phyloP scores from a whole-genome alignment of 1,284 basidiomycete genomes.

The Cryptococcus sp. region DNA sequence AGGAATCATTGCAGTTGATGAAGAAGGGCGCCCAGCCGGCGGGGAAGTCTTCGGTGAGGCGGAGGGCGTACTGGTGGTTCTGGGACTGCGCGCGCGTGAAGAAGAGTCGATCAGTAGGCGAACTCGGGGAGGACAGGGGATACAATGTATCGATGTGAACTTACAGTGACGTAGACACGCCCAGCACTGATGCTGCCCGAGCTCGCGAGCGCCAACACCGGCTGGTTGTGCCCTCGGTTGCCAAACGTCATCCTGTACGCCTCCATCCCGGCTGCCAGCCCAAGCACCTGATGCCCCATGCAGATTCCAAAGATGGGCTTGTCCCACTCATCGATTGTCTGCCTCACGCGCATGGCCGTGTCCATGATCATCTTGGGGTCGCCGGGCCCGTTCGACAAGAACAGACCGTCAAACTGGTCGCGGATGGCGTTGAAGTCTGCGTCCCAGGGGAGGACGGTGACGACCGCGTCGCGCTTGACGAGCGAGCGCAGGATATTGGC shows the following conservation, averaged over 20 bases:
- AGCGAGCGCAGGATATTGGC: slow-evolving; percentile 94
- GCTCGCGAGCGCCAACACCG: slow-evolving; percentile 86
- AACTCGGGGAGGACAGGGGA: neutral
- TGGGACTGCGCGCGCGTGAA: slow-evolving; percentile 52
- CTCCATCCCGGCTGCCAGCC: slow-evolving; percentile 92
- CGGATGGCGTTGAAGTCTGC: slow-evolving; percentile 89
- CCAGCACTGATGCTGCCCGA: slow-evolving; percentile 91
- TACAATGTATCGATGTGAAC: no score
- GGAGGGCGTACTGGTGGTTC: slow-evolving; percentile 94
- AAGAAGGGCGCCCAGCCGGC: slow-evolving; percentile 95
- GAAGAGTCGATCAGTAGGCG: no score
- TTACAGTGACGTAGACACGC: slow-evolving; percentile 93
- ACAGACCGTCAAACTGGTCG: slow-evolving; percentile 90
- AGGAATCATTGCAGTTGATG: slow-evolving; percentile 94
- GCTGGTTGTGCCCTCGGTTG: slow-evolving; percentile 99
- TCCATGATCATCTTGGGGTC: slow-evolving; percentile 88
- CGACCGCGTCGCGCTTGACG: slow-evolving; percentile 80
- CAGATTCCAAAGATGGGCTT: slow-evolving; percentile 97
- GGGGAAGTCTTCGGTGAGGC: slow-evolving; percentile 87
- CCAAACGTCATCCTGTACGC: slow-evolving; percentile 84
- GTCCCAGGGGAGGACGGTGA: slow-evolving; percentile 97
- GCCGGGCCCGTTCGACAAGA: slow-evolving; percentile 94
- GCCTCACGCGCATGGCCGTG: slow-evolving; percentile 73
- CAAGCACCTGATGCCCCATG: slow-evolving; percentile 98
- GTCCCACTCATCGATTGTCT: slow-evolving; percentile 81